phyloP scores from a whole-genome alignment of 768 basidiomycete genomes.

The Omphalotus guepiniiformis region DNA sequence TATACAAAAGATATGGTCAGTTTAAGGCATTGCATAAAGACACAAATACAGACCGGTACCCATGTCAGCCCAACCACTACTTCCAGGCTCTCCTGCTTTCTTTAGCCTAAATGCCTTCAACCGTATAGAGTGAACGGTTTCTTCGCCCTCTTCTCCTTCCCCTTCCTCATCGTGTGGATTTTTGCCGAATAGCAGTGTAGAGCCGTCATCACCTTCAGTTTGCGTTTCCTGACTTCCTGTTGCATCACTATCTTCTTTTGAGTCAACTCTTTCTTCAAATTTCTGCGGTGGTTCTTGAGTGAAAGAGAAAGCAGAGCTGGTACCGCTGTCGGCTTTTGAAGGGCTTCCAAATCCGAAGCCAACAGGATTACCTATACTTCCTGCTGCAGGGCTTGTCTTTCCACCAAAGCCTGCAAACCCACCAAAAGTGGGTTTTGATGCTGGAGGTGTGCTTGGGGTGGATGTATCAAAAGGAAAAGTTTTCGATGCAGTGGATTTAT shows the following conservation, averaged over 20 bases:
- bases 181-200: conserved; percentile 15
- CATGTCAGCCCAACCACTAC: conserved; percentile 57
- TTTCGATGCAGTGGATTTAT: conserved; percentile 10
- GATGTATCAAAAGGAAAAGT: conserved; percentile 5
- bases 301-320: conserved; percentile 6
- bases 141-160: conserved; percentile 79
- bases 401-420: conserved; percentile 22
- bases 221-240: conserved; percentile 20
- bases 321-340: conserved; percentile 22
- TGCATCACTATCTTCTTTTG: conserved; percentile 21
- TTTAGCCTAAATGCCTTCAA: conserved; percentile 60
- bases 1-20: conserved; percentile 18
- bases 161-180: conserved; percentile 65
- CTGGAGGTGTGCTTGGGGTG: neutral
- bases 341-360: conserved; percentile 55
- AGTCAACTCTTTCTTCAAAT: conserved; percentile 17
- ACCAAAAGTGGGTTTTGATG: conserved; percentile 15
- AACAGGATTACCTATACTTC: conserved; percentile 60
- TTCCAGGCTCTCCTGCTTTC: conserved; percentile 41
- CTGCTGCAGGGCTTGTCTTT: conserved; percentile 26
- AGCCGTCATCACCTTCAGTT: conserved; percentile 9
- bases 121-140: conserved; percentile 54
- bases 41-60: conserved; percentile 52
- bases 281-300: neutral
- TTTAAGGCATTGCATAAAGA: neutral